phyloP scores from a whole-genome alignment of 2,329 filamentous ascomycete species.

The Achaetomium macrosporum region DNA sequence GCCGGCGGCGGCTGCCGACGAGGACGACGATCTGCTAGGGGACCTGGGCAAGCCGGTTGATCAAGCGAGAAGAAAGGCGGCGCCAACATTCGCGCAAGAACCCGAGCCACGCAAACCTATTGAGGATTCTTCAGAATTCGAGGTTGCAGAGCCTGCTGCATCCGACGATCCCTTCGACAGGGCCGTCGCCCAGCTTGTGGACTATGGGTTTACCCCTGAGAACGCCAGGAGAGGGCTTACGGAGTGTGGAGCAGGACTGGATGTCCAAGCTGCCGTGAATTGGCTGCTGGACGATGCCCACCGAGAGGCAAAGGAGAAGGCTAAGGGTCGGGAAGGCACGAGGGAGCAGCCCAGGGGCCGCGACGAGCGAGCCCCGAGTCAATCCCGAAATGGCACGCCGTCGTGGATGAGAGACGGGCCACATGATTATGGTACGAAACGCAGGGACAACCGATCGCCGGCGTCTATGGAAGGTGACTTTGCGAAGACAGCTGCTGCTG shows the following conservation, averaged over 20 bases:
- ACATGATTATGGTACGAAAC: slow-evolving; percentile 35
- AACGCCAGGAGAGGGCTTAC: slow-evolving; percentile 75
- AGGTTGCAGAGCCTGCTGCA: slow-evolving; percentile 37
- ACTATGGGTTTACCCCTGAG: slow-evolving; percentile 88
- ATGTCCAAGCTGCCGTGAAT: slow-evolving; percentile 81
- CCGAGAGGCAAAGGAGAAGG: slow-evolving; percentile 69
- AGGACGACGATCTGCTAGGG: slow-evolving; percentile 61
- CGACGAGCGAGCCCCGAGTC: slow-evolving; percentile 23
- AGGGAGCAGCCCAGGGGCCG: slow-evolving; percentile 17
- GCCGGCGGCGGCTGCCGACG: slow-evolving; percentile 31
- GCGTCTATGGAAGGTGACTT: slow-evolving; percentile 54
- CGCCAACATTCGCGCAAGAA: slow-evolving; percentile 28
- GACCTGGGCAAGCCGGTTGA: slow-evolving; percentile 60
- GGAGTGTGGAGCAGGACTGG: slow-evolving; percentile 70
- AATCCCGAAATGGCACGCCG: slow-evolving; percentile 39
- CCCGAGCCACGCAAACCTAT: slow-evolving; percentile 52
- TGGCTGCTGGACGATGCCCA: slow-evolving; percentile 92
- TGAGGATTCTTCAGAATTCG: slow-evolving; percentile 43
- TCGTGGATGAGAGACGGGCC: slow-evolving; percentile 58
- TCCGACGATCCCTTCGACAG: slow-evolving; percentile 63
- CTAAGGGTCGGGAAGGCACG: slow-evolving; percentile 40
- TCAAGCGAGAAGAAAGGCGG: slow-evolving; percentile 40
- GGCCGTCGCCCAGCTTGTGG: slow-evolving; percentile 80
- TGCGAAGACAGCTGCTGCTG: slow-evolving; percentile 71
- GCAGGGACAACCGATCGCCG: slow-evolving; percentile 51